Conservation (phyloP, 441 rosid species). For the Melastoma candidum region DNA sequence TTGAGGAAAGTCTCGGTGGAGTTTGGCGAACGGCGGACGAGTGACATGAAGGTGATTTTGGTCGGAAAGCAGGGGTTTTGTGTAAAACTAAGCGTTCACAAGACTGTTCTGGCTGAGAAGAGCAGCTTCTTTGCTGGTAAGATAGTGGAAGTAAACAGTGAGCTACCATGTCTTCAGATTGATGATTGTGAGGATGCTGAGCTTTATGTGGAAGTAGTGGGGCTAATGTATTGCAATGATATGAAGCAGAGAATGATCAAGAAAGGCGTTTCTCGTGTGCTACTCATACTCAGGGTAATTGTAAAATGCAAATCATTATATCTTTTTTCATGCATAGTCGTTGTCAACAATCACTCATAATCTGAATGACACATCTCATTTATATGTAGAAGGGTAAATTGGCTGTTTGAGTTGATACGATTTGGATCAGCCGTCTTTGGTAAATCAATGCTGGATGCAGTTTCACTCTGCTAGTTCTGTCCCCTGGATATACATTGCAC, state of each 20-base stretch:
- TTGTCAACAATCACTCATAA: too few species aligned
- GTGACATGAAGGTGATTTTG: slow-evolving; percentile 73
- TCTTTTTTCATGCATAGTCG: neutral
- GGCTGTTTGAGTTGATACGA: too few species aligned
- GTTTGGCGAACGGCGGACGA: slow-evolving; percentile 85
- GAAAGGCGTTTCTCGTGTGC: slow-evolving; percentile 83
- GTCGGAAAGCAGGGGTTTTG: slow-evolving; percentile 88
- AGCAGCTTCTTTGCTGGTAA: slow-evolving; percentile 65
- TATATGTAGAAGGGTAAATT: too few species aligned
- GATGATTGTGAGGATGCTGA: slow-evolving; percentile 84
- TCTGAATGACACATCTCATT: too few species aligned
- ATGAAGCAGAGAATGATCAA: slow-evolving; percentile 88
- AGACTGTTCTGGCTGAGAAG: slow-evolving; percentile 54
- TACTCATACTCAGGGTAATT: slow-evolving; percentile 81
- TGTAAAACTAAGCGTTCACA: slow-evolving; percentile 88
- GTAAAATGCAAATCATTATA: slow-evolving; percentile 3
- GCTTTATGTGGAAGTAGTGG: slow-evolving; percentile 84
- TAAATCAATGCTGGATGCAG: too few species aligned
- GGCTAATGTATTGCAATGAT: slow-evolving; percentile 89
- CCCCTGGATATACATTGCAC: too few species aligned
- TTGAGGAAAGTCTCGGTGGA: slow-evolving; percentile 90
- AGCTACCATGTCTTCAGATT: slow-evolving; percentile 59
- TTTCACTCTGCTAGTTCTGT: too few species aligned
- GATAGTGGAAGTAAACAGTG: slow-evolving; percentile 44
- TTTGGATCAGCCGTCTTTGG: too few species aligned